A percentile compares a stretch with the other conserved stretches of the same genome.
These are phyloP conservation scores for Aspergillus flavus DNA, from an alignment of 2,329 filamentous ascomycete species.

Conservation along the genomic window DNA sequence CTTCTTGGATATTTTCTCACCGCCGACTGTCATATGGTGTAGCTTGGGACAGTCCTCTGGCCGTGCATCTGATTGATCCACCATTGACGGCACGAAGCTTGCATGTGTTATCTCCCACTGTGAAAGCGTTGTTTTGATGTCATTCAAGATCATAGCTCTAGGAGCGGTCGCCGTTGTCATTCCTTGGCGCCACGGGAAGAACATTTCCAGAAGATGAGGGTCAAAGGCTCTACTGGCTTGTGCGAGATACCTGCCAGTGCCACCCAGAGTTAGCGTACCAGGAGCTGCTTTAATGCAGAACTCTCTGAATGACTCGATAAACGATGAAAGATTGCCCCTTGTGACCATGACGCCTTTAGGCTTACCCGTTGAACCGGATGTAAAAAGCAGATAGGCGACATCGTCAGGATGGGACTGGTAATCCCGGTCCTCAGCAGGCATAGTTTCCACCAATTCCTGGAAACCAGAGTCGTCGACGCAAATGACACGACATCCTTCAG, in stretches of 20 bases:
- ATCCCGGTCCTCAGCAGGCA: constrained; percentile 20
- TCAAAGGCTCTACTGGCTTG: constrained; percentile 39
- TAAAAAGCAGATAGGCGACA: constrained; percentile 70
- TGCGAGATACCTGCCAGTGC: constrained; percentile 36
- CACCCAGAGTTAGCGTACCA: constrained; percentile 25
- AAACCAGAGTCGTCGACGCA: constrained; percentile 26
- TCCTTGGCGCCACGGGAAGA: constrained; percentile 34
- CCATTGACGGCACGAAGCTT: constrained; percentile 32
- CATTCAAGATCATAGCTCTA: constrained; percentile 31
- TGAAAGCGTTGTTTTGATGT: constrained; percentile 27
- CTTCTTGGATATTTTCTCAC: constrained; percentile 38
- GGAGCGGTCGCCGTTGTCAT: constrained; percentile 30
- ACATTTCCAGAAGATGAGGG: constrained; percentile 34
- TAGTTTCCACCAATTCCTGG: constrained; percentile 14
- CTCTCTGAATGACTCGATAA: constrained; percentile 32
- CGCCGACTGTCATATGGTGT: constrained; percentile 36
- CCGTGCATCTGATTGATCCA: constrained; percentile 27
- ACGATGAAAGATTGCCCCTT: constrained; percentile 44
- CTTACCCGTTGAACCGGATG: constrained; percentile 91
- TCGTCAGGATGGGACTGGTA: constrained; percentile 23
- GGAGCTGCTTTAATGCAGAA: constrained; percentile 30
- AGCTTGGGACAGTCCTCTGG: constrained; percentile 30
- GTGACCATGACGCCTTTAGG: constrained; percentile 97
- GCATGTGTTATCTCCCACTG: constrained; percentile 34
- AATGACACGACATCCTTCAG: constrained; percentile 24